Base-by-base conservation (phyloP, 148 eudicot species). In the Diospyros kaki region DNA sequence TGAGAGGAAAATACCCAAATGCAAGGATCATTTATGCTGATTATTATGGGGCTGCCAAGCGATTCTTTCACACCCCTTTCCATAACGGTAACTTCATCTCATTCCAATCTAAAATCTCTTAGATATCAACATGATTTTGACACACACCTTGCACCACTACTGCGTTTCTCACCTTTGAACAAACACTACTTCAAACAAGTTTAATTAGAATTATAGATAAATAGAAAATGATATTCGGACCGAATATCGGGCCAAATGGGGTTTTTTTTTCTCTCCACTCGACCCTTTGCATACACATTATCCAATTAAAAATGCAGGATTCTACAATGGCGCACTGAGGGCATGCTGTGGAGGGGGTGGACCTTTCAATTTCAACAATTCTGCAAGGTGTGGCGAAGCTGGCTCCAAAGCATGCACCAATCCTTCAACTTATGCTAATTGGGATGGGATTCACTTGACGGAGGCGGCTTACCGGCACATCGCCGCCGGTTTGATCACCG, bases 341-440 rank as follows among this genome's bases (percentile, higher is more conserved):
- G 83, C 87, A 18, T 84, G 87, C 9, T 84, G 87, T 65, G 87
- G 87, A 61, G 83, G 56, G 1, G 75, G 71, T 17, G 87, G 82
- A 0, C 78, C 79, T 7, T 79, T 73, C 76, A 73, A 81, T 61
- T 52, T 44, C 52, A 69, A 78, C 42, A 1, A 44, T 3, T 50
- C 60, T 1, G 59, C 8, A 3, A 8, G 4, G 8, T 77, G 83
- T 60, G 85, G 79, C 9, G 18, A 48, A 43, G 67, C 70, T 10
- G 6, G 66, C 55, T 51, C 82, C 54, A 76, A 9, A 3, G n/a
- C n/a, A 6, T 84, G 87, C 15, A 78, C 72, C 28, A 64, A 79
- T 15, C 82, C 87, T 39, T 69, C 82, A 39, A 42, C 13, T 4
- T 76, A 72, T 76, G 76, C 44, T 28, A 78, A 41, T 42, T 81